Conservation (phyloP, 257 asterid genomes). For the Nicotiana obtusifolia region DNA sequence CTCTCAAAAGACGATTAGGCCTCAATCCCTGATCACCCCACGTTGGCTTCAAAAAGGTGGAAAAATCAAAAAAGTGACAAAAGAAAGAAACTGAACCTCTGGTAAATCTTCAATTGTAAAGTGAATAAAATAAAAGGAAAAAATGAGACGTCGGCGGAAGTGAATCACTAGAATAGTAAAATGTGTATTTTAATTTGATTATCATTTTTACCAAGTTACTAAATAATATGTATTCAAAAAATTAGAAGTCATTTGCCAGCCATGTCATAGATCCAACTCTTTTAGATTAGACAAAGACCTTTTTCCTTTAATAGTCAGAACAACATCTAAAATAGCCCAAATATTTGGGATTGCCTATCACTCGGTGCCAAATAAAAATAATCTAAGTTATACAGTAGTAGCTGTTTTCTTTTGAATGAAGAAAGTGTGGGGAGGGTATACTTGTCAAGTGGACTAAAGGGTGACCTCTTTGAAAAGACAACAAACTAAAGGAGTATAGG, state of each 20-base stretch:
- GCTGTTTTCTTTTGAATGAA: conserved; percentile 34
- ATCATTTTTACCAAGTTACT: too few species aligned
- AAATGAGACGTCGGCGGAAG: not conserved
- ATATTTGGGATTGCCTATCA: not conserved
- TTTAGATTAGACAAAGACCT: not conserved
- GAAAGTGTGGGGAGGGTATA: conserved; percentile 29
- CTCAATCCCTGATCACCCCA: not conserved
- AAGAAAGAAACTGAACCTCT: not conserved
- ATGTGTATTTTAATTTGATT: not conserved
- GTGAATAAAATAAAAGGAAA: not conserved
- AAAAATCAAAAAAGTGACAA: not conserved
- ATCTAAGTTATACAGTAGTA: not conserved
- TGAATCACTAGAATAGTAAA: not conserved
- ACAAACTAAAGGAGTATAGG: not conserved
- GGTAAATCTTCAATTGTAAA: not conserved
- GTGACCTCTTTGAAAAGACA: conserved; percentile 32
- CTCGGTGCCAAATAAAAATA: not conserved
- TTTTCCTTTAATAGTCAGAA: not conserved
- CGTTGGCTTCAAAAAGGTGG: not conserved
- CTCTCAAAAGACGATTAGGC: not conserved
- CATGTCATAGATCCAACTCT: not conserved
- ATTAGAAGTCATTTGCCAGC: not conserved
- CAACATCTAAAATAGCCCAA: not conserved
- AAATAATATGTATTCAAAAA: too few species aligned
- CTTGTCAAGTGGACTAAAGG: conserved; percentile 16